Conservation (phyloP, 2,329 filamentous ascomycete genomes). For the Colletotrichum sp. region DNA sequence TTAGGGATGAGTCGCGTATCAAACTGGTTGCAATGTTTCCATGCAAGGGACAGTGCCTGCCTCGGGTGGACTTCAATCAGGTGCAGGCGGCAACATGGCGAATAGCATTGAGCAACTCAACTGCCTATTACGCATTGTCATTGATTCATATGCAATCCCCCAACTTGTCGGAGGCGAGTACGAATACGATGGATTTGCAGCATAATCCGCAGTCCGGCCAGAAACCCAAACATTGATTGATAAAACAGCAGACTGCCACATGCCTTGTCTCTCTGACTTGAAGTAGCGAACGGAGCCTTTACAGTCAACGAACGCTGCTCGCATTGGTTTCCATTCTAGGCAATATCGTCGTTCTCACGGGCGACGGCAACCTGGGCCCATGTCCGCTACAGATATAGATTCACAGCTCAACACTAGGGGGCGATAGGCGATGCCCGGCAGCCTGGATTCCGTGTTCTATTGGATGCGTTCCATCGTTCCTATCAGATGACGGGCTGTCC, state of each 20-base stretch:
- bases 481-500: neutral
- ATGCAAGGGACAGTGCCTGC: neutral
- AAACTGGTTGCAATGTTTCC: neutral
- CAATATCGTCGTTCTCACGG: neutral
- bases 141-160: neutral
- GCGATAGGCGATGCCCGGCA: neutral
- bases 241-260: no score
- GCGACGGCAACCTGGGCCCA: neutral
- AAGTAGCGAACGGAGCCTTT: neutral
- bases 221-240: neutral
- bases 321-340: neutral
- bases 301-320: neutral
- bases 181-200: neutral
- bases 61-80: neutral
- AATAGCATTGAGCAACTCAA: neutral
- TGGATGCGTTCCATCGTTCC: neutral
- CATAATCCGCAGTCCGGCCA: neutral
- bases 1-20: neutral
- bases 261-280: neutral
- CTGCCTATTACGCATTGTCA: neutral
- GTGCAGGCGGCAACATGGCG: neutral
- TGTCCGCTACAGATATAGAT: neutral
- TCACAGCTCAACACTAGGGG: neutral
- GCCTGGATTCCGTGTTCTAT: neutral
- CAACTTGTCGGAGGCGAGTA: neutral